Percentiles rank a stretch among this genome's conserved stretches.
phyloP scores from a whole-genome alignment of 768 basidiomycete species.

The Daedaleopsis nitida region DNA sequence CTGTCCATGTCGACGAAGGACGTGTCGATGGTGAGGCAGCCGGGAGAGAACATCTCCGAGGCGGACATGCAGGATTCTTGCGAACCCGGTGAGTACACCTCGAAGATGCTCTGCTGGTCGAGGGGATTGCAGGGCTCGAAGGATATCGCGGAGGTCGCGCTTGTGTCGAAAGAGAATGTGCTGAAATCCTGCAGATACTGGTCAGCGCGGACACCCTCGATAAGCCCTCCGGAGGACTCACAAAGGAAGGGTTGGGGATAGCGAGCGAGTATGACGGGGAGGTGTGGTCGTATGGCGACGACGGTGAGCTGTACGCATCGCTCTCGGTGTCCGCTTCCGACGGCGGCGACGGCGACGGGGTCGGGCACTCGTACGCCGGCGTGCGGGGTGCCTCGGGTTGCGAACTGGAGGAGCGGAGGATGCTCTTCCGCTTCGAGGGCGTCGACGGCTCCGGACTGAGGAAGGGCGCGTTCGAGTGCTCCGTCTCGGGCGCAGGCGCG shows the following conservation, averaged over 20 bases:
- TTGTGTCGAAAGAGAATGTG: conserved; percentile 31
- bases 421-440: conserved; percentile 14
- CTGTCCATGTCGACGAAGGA: conserved; percentile 18
- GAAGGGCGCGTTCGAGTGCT: conserved; percentile 26
- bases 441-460: conserved; percentile 15
- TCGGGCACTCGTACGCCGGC: conserved; percentile 11
- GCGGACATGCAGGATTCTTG: conserved; percentile 15
- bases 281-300: conserved; percentile 23
- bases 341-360: conserved; percentile 14
- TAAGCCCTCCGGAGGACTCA: conserved; percentile 19
- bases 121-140: conserved; percentile 24
- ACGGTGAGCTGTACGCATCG: conserved; percentile 27
- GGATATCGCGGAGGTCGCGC: conserved; percentile 18
- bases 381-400: conserved; percentile 25
- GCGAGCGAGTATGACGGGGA: conserved; percentile 20
- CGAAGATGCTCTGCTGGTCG: conserved; percentile 24
- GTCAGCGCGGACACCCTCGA: neutral
- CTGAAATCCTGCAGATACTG: conserved; percentile 23
- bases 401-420: conserved; percentile 29
- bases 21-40: conserved; percentile 24
- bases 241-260: conserved; percentile 27
- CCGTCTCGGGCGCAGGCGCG: conserved; percentile 31
- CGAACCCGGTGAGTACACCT: conserved; percentile 11
- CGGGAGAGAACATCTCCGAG: conserved; percentile 10
- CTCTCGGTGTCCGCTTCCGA: conserved; percentile 22